phyloP scores from a whole-genome alignment of 345 rosid species.

The Cardamine resedifolia region DNA sequence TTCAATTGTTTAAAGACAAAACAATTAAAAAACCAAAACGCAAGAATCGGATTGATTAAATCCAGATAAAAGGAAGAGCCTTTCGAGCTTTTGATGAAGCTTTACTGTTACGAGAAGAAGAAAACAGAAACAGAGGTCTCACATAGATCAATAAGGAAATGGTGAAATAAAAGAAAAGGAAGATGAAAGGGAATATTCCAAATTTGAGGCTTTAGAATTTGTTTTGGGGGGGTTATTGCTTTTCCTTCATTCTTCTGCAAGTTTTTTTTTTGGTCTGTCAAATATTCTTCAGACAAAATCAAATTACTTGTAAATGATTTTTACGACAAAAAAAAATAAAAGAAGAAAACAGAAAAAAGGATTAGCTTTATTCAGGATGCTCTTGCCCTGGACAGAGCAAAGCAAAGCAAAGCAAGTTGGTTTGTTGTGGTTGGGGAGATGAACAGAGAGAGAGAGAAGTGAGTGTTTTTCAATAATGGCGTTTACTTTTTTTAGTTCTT shows the following conservation, averaged over 20 bases:
- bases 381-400: constrained; percentile 33
- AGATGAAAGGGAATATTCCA: constrained; percentile 43
- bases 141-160: constrained; percentile 19
- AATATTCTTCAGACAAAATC: constrained; percentile 23
- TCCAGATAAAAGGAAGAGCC: constrained; percentile 30
- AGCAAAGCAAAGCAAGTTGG: constrained; percentile 38
- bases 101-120: constrained; percentile 17
- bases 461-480: constrained; percentile 34
- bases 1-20: background rate
- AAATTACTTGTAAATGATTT: background rate
- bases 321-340: background rate
- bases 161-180: background rate
- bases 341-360: background rate
- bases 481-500: constrained; percentile 18
- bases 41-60: constrained; percentile 17
- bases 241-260: constrained; percentile 27
- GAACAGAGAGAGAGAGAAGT: constrained; percentile 25
- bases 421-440: constrained; percentile 49
- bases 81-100: constrained; percentile 25
- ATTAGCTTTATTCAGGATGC: constrained; percentile 34
- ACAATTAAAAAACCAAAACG: background rate
- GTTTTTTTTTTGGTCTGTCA: constrained; percentile 10
- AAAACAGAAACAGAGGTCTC: constrained; percentile 17
- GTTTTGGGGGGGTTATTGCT: constrained; percentile 18
- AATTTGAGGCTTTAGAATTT: constrained; percentile 34